Base-by-base conservation (phyloP, 208 protist genomes). In the Leptomonas pyrrhocoris region DNA sequence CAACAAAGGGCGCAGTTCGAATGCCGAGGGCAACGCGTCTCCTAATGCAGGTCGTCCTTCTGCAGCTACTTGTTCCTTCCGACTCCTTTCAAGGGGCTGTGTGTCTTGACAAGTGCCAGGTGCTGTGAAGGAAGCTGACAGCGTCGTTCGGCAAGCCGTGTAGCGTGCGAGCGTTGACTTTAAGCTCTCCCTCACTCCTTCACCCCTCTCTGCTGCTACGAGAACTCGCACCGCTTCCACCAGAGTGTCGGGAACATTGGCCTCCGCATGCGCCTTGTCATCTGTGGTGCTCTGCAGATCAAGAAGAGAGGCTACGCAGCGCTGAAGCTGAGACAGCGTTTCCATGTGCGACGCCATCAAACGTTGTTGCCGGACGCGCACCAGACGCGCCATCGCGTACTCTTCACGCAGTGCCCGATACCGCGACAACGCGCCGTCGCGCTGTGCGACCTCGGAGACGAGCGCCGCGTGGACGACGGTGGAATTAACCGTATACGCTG, bases 261-360 rank as follows among this genome's bases (percentile, higher is more conserved):
- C 19, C 36, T 25, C 28, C 31, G 1, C 34, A 12, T 2, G 7
- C 12, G 15, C 58, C 11, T 15, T 1, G 19, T 36, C 42, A 40
- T 40, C 15, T 9, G 38, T n/a, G 2, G n/a, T 48, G 1, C 34
- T 48, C 5, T 40, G 31, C 21, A 45, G 15, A 7, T 16, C 25
- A 34, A 19, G 28, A 5, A 68, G 31, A 13, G 43, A 8, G 2
- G 7, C 34, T 4, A 55, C 21, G 0, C 54, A 25, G 0, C 19
- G 7, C 8, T 25, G 25, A 36, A 69, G 46, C 1, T 54, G 38
- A 1, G 19, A 30, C 0, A 64, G 71, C 15, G 60, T 76, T 27
- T 51, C 43, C 13, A 16, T 40, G 48, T 69, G 71, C 13, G 71
- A 76, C 40, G 49, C 30, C 27, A 58, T 21, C 11, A 56, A 27